Conservation (phyloP, 2,329 filamentous ascomycete species). For the Xylogone sp. region DNA sequence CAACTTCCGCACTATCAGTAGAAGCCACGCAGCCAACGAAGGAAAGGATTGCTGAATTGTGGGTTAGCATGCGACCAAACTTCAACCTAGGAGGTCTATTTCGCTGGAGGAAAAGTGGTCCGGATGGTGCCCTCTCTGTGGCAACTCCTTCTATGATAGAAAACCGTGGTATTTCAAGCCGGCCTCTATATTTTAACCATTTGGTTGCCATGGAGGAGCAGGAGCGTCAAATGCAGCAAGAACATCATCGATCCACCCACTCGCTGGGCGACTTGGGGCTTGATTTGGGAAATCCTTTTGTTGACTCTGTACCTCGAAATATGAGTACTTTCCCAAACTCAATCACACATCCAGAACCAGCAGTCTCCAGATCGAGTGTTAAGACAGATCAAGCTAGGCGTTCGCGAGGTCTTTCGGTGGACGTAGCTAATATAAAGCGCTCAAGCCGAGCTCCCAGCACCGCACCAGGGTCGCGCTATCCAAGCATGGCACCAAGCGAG, state of each 20-base stretch:
- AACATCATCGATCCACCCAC: conserved; percentile 16
- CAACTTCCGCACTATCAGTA: conserved; percentile 27
- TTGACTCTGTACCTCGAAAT: conserved; percentile 2
- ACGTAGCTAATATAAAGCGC: conserved; percentile 7
- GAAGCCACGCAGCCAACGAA: conserved; percentile 8
- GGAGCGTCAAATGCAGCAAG: conserved; percentile 20
- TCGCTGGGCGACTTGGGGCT: conserved; percentile 21
- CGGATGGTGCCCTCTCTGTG: conserved; percentile 36
- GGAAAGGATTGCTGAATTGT: conserved; percentile 42
- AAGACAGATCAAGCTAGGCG: conserved; percentile 46
- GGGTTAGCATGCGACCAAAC: conserved; percentile 38
- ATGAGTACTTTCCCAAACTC: conserved; percentile 17
- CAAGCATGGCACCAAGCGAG: conserved; percentile 24
- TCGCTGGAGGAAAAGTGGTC: conserved; percentile 24
- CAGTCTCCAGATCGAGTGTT: conserved; percentile 30
- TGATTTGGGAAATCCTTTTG: conserved; percentile 20
- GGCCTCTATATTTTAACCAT: conserved; percentile 19
- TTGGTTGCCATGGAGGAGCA: conserved; percentile 24
- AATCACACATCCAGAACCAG: conserved; percentile 18
- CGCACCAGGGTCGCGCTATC: conserved; percentile 18
- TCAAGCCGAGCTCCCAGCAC: conserved; percentile 20
- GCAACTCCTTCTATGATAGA: conserved; percentile 20
- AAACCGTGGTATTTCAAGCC: conserved; percentile 16
- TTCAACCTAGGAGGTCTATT: conserved; percentile 35
- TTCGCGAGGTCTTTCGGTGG: conserved; percentile 44